phyloP scores from a whole-genome alignment of 371 early-diverging fungal species.

The Rhizopus delemar region DNA sequence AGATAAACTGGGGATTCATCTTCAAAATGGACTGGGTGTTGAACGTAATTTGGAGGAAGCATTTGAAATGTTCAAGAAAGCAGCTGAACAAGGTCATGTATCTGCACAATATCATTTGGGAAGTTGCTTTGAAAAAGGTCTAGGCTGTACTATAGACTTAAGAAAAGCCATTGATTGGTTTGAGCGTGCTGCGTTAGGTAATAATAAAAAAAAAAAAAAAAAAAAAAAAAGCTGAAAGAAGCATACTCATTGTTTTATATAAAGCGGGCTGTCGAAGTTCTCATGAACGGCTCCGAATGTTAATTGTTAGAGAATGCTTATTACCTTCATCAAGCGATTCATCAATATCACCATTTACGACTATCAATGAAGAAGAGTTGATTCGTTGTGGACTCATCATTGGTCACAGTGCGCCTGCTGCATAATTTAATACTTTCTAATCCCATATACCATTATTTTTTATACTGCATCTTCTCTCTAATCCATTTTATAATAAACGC shows the following conservation, averaged over 20 bases:
- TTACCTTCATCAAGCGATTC: conserved; percentile 17
- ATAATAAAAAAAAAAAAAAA: neutral
- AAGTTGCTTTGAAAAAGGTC: conserved; percentile 64
- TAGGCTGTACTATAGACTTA: conserved; percentile 59
- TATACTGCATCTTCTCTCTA: neutral
- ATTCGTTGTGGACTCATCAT: conserved; percentile 23
- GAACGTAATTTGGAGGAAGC: conserved; percentile 56
- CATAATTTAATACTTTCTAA: conserved; percentile 10
- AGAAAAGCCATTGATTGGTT: conserved; percentile 66
- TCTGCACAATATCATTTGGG: conserved; percentile 66
- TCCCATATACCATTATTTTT: neutral
- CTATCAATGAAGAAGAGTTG: conserved; percentile 23
- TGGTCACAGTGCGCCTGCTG: conserved; percentile 35
- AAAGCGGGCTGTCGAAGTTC: conserved; percentile 55
- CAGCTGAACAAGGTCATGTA: conserved; percentile 65
- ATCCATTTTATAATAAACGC: neutral
- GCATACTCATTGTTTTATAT: conserved; percentile 5
- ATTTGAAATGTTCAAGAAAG: conserved; percentile 55
- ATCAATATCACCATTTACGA: conserved; percentile 6
- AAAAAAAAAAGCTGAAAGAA: neutral
- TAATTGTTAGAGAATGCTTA: conserved; percentile 55
- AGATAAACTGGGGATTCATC: conserved; percentile 82
- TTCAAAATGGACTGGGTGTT: conserved; percentile 75
- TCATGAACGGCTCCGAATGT: conserved; percentile 55
- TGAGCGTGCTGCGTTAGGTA: conserved; percentile 60